A percentile compares a stretch with the other conserved stretches of the same genome.
These are phyloP conservation scores for Coriolopsis trogii DNA, from an alignment of 1,284 basidiomycete genomes.

Conservation along the genomic window DNA sequence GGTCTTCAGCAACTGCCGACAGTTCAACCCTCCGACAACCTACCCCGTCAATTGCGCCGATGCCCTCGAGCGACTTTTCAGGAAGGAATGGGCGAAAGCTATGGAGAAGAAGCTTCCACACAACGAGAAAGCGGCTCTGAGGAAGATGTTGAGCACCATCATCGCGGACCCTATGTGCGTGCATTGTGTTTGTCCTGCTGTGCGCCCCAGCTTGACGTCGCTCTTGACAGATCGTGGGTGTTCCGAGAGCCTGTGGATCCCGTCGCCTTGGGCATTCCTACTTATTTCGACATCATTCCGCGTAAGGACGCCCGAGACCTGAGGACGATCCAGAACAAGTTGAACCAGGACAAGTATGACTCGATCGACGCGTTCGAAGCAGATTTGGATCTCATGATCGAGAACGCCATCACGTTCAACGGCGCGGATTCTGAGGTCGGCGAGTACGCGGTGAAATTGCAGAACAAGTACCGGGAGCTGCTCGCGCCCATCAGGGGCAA, in stretches of 20 bases:
- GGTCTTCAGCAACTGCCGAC: slow-evolving; percentile 86
- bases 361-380: slow-evolving; percentile 76
- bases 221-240: slow-evolving; percentile 59
- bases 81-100: slow-evolving; percentile 86
- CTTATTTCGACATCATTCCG: slow-evolving; percentile 82
- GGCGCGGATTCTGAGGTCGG: slow-evolving; percentile 79
- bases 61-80: slow-evolving; percentile 73
- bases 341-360: slow-evolving; percentile 85
- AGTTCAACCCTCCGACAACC: slow-evolving; percentile 87
- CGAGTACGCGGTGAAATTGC: slow-evolving; percentile 51
- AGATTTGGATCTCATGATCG: slow-evolving; percentile 84
- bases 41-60: slow-evolving; percentile 77
- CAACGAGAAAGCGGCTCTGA: slow-evolving; percentile 82
- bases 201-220: not conserved
- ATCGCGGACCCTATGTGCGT: slow-evolving; percentile 75
- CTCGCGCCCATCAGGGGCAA: slow-evolving; percentile 50
- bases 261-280: slow-evolving; percentile 75
- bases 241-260: slow-evolving; percentile 90
- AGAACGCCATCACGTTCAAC: slow-evolving; percentile 88
- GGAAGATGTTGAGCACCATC: slow-evolving; percentile 72
- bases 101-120: slow-evolving; percentile 77
- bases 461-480: slow-evolving; percentile 56
- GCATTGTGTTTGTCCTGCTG: not conserved
- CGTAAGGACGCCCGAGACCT: slow-evolving; percentile 89
- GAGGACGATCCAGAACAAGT: slow-evolving; percentile 77